A percentile compares a stretch with the other conserved stretches of the same genome.
These are phyloP conservation scores for Lasiosphaeriaceae sp. DNA, from an alignment of 495 filamentous ascomycete species.

Conservation along the genomic window DNA sequence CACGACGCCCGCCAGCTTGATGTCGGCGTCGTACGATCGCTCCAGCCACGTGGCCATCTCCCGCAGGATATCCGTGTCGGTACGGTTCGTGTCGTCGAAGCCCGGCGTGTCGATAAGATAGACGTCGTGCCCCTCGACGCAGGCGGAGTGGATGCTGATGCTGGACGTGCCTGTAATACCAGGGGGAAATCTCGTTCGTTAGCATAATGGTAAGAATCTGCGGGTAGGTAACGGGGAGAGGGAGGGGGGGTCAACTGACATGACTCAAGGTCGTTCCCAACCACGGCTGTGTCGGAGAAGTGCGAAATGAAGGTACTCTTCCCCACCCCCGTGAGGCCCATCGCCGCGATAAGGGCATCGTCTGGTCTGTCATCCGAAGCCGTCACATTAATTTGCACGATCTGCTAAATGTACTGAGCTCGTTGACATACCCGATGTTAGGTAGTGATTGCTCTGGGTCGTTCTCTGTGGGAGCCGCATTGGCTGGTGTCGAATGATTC, in stretches of 20 bases:
- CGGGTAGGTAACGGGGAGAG: conserved; percentile 13
- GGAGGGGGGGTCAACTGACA: conserved; percentile 17
- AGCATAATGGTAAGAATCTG: not conserved
- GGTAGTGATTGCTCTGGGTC: not conserved
- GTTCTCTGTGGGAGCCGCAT: not conserved
- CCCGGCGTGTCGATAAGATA: conserved; percentile 37
- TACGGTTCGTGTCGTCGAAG: conserved; percentile 33
- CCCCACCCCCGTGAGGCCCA: conserved; percentile 37
- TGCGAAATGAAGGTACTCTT: conserved; percentile 30
- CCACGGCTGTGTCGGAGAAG: conserved; percentile 14
- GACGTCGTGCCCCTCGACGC: conserved; percentile 6
- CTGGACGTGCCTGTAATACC: conserved; percentile 5
- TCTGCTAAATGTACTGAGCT: too few relatives aligned
- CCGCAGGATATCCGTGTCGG: conserved; percentile 32
- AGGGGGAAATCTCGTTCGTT: conserved; percentile 6
- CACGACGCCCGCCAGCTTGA: conserved; percentile 32
- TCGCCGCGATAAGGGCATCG: conserved; percentile 27
- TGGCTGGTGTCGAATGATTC: not conserved
- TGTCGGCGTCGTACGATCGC: conserved; percentile 21
- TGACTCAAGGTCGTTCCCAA: conserved; percentile 10
- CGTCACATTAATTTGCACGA: not conserved
- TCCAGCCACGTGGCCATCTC: conserved; percentile 31
- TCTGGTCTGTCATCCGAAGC: conserved; percentile 1
- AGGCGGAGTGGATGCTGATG: conserved; percentile 10
- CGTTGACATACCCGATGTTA: conserved; percentile 3